Evolutionary conservation across 1,139 yeast species (phyloP).

Genomic region (Scheffersomyces parashehatae): DNA sequence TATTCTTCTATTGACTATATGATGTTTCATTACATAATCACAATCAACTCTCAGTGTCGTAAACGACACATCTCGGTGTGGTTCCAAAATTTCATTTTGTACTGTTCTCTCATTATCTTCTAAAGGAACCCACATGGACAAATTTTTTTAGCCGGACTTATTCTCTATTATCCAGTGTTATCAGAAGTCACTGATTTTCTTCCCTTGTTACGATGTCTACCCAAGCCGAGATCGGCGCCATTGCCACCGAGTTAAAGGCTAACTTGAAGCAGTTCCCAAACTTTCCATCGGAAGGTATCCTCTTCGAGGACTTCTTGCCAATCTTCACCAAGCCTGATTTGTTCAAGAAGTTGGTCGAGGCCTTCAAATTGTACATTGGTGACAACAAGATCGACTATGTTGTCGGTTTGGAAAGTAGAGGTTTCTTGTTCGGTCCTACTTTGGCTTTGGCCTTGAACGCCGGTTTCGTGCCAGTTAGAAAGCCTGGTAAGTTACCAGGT

Average conservation of each 20-base stretch:
- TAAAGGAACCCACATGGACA: too few species aligned
- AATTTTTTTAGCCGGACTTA: too few species aligned
- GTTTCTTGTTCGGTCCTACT: slow-evolving; percentile 94
- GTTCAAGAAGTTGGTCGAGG: slow-evolving; percentile 78
- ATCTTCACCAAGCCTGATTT: slow-evolving; percentile 80
- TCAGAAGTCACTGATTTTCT: neutral
- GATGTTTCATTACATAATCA: too few species aligned
- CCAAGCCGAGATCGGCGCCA: slow-evolving; percentile 31
- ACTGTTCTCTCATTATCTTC: too few species aligned
- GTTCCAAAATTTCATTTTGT: too few species aligned
- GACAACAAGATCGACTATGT: slow-evolving; percentile 77
- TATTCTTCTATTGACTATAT: too few species aligned
- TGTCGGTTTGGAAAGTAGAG: slow-evolving; percentile 95
- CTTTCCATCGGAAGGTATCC: slow-evolving; percentile 90
- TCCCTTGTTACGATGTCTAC: slow-evolving; percentile 5
- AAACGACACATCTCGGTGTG: too few species aligned
- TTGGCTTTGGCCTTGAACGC: slow-evolving; percentile 86
- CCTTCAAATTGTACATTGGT: slow-evolving; percentile 75
- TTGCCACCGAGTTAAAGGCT: slow-evolving; percentile 62
- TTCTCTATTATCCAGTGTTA: too few species aligned
- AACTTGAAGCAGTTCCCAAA: slow-evolving; percentile 83
- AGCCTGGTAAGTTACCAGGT: slow-evolving; percentile 95
- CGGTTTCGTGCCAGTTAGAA: slow-evolving; percentile 93
- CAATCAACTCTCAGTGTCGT: too few species aligned
- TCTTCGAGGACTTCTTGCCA: slow-evolving; percentile 95